phyloP scores from a whole-genome alignment of 2,329 filamentous ascomycete species.

The Talaromyces piceae region DNA sequence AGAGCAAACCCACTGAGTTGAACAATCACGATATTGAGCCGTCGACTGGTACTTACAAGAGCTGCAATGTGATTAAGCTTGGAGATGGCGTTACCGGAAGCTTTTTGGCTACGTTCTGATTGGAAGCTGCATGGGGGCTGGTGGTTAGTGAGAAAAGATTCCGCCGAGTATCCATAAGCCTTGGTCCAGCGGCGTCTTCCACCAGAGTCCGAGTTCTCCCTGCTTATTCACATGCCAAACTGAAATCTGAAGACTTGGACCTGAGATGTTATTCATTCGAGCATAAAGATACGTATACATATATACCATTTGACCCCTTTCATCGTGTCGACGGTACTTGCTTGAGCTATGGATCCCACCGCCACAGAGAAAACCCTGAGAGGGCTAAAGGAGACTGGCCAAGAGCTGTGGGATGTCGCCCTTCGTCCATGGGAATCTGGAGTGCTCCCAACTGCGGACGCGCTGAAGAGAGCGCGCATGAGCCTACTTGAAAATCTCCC shows the following conservation, averaged over 20 bases:
- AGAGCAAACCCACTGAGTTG: neutral
- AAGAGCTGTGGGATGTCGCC: conserved; percentile 24
- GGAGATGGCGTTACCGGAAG: neutral
- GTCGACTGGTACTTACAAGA: neutral
- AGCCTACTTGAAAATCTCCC: conserved; percentile 26
- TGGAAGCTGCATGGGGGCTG: neutral
- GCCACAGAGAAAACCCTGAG: neutral
- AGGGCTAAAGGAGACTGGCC: conserved; percentile 12
- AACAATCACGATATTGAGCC: too few species aligned
- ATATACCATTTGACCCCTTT: too few species aligned
- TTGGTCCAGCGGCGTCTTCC: too few species aligned
- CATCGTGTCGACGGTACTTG: too few species aligned
- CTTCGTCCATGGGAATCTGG: conserved; percentile 22
- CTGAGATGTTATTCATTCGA: too few species aligned
- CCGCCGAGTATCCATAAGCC: neutral
- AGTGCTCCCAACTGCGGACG: conserved; percentile 25
- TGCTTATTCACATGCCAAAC: too few species aligned
- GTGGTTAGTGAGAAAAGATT: neutral
- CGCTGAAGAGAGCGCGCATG: conserved; percentile 24
- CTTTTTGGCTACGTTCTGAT: neutral
- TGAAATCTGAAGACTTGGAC: too few species aligned
- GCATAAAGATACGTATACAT: too few species aligned
- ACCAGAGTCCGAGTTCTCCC: too few species aligned
- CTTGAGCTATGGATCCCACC: neutral
- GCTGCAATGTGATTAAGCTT: neutral